A percentile compares a stretch with the other conserved stretches of the same genome.
Conservation (phyloP, 495 filamentous ascomycete genomes). For the Aspergillus coremiiformis region DNA sequence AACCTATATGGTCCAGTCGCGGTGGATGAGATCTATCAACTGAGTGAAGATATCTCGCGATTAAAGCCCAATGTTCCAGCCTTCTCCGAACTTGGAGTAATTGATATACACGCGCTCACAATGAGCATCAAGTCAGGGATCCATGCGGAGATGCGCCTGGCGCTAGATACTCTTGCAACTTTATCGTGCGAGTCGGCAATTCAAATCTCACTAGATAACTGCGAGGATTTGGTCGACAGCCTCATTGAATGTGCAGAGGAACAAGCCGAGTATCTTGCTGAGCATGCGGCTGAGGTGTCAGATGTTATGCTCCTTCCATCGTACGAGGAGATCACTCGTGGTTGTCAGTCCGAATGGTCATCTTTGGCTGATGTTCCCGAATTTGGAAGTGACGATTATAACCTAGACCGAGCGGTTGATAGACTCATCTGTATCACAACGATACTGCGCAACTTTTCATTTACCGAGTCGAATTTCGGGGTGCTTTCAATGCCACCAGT, state of each 20-base stretch:
- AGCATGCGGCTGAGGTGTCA: constrained; percentile 74
- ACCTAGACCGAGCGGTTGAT: constrained; percentile 80
- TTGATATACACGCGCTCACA: constrained; percentile 87
- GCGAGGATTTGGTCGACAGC: constrained; percentile 82
- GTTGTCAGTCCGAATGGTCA: constrained; percentile 62
- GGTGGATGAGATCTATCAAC: constrained; percentile 49
- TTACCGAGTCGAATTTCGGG: constrained; percentile 65
- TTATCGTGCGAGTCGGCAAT: constrained; percentile 57
- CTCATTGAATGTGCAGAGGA: constrained; percentile 87
- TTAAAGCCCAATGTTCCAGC: constrained; percentile 65
- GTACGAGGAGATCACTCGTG: constrained; percentile 82
- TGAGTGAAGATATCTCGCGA: constrained; percentile 55
- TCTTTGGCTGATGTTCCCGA: constrained; percentile 59
- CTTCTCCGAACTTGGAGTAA: constrained; percentile 70
- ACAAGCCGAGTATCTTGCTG: constrained; percentile 69
- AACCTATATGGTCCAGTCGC: constrained; percentile 59
- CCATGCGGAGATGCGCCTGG: constrained; percentile 76
- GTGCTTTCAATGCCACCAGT: constrained; percentile 65
- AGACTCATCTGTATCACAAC: constrained; percentile 85
- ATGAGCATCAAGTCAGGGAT: constrained; percentile 91
- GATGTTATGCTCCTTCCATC: constrained; percentile 71
- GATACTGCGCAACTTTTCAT: constrained; percentile 88
- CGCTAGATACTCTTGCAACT: constrained; percentile 73
- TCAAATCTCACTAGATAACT: constrained; percentile 61
- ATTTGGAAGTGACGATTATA: constrained; percentile 72